Percentiles rank a stretch among this genome's conserved stretches.
phyloP scores from a whole-genome alignment of 2,329 filamentous ascomycete genomes.

The Pseudocercospora fijiensis region DNA sequence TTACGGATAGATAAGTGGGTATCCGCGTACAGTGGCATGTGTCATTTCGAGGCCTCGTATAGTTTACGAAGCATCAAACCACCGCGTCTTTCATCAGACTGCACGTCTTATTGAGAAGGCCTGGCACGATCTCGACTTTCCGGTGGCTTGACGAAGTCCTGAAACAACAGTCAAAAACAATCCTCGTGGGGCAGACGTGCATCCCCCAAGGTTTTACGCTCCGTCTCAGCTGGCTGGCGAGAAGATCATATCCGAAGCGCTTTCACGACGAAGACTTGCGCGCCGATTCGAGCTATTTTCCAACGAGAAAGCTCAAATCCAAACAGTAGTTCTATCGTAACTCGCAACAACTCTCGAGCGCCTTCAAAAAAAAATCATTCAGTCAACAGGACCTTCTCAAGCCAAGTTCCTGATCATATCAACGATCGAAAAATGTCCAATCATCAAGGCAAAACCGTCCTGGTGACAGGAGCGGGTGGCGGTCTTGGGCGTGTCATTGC shows the following conservation, averaged over 20 bases:
- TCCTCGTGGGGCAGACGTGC: no score
- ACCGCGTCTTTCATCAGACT: neutral
- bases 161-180: no score
- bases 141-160: neutral
- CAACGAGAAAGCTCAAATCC: no score
- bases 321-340: no score
- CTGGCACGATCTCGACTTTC: neutral
- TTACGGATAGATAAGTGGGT: neutral
- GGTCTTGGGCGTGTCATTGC: slow-evolving; percentile 39
- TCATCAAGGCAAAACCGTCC: slow-evolving; percentile 34
- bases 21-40: neutral
- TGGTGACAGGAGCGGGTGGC: slow-evolving; percentile 37
- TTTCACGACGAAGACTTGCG: neutral
- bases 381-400: neutral
- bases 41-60: neutral
- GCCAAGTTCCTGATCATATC: neutral
- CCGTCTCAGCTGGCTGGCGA: no score
- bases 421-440: neutral
- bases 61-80: neutral
- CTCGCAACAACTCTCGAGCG: neutral
- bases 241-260: no score
- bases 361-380: no score
- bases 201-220: no score
- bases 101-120: neutral
- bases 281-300: neutral